phyloP scores from a whole-genome alignment of 345 rosid genomes.

The Carallia pectinifolia region DNA sequence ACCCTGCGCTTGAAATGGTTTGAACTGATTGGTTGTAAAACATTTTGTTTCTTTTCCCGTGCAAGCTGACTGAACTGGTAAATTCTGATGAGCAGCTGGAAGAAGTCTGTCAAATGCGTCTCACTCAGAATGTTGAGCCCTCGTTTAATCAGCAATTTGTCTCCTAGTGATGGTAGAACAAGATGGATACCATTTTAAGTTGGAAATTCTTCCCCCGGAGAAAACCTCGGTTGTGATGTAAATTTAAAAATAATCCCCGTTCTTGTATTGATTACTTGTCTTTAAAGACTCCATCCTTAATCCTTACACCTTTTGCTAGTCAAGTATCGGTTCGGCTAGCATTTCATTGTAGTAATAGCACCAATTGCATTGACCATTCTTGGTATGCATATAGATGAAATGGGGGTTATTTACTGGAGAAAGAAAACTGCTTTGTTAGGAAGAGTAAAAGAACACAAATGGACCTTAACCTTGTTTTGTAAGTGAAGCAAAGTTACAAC shows the following conservation, averaged over 20 bases:
- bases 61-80: neutral
- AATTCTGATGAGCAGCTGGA: neutral
- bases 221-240: neutral
- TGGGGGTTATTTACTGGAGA: neutral
- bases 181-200: conserved; percentile 8
- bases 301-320: neutral
- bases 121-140: conserved; percentile 1
- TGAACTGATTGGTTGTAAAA: neutral
- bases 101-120: neutral
- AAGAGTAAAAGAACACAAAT: neutral
- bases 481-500: neutral
- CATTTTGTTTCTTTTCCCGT: neutral
- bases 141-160: neutral
- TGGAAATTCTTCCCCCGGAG: neutral
- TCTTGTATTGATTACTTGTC: neutral
- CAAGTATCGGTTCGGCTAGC: neutral
- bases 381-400: neutral
- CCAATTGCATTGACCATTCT: neutral
- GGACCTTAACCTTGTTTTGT: neutral
- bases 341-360: neutral
- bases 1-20: neutral
- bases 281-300: neutral
- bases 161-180: conserved; percentile 2
- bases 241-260: neutral
- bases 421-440: neutral